Base-by-base conservation (phyloP, 805 yeast genomes). In the Candida montana region DNA sequence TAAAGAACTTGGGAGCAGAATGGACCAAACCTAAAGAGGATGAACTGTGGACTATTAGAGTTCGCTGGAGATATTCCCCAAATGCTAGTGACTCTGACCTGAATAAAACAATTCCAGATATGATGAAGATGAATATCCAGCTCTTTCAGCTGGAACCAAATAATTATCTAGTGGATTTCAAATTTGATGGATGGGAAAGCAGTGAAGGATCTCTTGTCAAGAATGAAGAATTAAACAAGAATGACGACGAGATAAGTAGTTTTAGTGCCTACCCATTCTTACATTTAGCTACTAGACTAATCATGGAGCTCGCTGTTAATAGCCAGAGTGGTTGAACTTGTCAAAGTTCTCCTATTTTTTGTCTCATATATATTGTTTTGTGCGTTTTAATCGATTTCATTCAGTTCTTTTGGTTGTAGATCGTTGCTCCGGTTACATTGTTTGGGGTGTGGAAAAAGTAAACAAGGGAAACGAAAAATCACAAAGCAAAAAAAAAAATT, bases 41-140 rank as follows among this genome's bases (percentile, higher is more conserved):
- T 55, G 96, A 90, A 55, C 68, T 89, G 39, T 91, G 98, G 98
- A 91, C 96, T 1, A 91, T 91, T 44, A 75, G 87, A 51, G 97
- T 91, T 15, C 79, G 97, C 53, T 93, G 98, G 98, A 82, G 75
- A 63, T 89, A 88, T 56, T 72, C 74, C 17, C 69, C 70, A 57
- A 69, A 56, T 21, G 55, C 59, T 46, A 53, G 33, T 40, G 53
- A 38, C 42, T 43, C 40, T 21, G 50, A 30, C 17, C 42, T 39
- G 30, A 52, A 17, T 7, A 47, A 47, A 5, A 35, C 37, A 8
- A 69, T 74, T 12, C 85, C 89, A 7, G 95, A 88, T 60, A 67
- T 83, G 67, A 85, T 91, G 91, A 91, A 85, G 67, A 91, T 93
- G 96, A 93, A 90, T 55, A 93, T 93, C 45, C 99, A 93, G 62